Evolutionary conservation across 371 early-diverging fungal species (phyloP).

Genomic region (Mucor ambiguus): DNA sequence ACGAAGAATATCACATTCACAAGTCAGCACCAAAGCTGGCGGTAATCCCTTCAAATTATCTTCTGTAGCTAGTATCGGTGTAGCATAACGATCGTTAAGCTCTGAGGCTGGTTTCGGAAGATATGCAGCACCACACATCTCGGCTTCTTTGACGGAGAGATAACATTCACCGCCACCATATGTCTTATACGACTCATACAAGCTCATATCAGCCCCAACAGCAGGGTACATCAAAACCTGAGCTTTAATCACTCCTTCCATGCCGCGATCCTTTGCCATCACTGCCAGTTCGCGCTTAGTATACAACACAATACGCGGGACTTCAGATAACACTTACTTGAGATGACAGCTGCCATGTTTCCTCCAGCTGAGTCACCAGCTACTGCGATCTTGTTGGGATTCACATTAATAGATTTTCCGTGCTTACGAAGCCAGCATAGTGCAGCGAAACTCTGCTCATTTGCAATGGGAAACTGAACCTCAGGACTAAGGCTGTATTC

Average conservation of each 20-base stretch:
- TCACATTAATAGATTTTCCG: constrained; percentile 11
- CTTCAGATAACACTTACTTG: constrained; percentile 9
- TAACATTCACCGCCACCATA: constrained; percentile 20
- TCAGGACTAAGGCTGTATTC: constrained; percentile 27
- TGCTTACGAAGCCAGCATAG: constrained; percentile 17
- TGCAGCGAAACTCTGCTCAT: constrained; percentile 18
- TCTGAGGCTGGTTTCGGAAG: constrained; percentile 5
- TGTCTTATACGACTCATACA: constrained; percentile 9
- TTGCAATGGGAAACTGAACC: constrained; percentile 25
- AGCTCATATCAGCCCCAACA: constrained; percentile 3
- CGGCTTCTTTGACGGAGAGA: neutral
- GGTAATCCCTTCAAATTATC: constrained; percentile 26
- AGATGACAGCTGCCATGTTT: constrained; percentile 29
- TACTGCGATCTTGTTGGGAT: constrained; percentile 14
- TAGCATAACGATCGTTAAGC: constrained; percentile 5
- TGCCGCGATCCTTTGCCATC: constrained; percentile 25
- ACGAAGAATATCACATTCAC: constrained; percentile 30
- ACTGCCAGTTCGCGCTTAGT: constrained; percentile 3
- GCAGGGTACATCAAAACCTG: constrained; percentile 26
- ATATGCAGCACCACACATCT: constrained; percentile 10
- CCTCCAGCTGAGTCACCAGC: constrained; percentile 37
- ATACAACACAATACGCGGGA: neutral
- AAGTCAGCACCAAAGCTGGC: constrained; percentile 19
- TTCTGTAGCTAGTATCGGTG: constrained; percentile 14
- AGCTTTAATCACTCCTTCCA: constrained; percentile 13